Percentiles rank a stretch among this genome's conserved stretches.
phyloP scores from a whole-genome alignment of 371 early-diverging fungal genomes.

The Mucor piriformis region DNA sequence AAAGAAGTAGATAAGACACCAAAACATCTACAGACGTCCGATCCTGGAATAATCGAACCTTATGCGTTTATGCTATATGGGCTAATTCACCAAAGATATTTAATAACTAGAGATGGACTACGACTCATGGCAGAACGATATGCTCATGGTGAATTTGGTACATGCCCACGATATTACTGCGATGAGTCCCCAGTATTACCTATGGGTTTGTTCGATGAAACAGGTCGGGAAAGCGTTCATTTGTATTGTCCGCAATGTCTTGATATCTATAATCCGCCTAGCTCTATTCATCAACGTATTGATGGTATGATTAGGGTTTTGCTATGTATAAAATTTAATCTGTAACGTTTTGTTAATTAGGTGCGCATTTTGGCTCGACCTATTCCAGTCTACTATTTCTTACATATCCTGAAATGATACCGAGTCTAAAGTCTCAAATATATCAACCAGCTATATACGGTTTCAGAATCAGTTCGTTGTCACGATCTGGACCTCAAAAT shows the following conservation, averaged over 20 bases:
- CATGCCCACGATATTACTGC: constrained; percentile 85
- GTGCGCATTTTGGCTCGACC: constrained; percentile 95
- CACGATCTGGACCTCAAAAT: constrained; percentile 71
- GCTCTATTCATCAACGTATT: constrained; percentile 70
- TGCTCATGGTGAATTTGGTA: constrained; percentile 80
- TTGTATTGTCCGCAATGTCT: constrained; percentile 86
- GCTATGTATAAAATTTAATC: not conserved
- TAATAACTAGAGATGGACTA: constrained; percentile 78
- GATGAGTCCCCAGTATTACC: constrained; percentile 77
- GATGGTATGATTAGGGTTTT: constrained; percentile 66
- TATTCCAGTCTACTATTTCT: constrained; percentile 93
- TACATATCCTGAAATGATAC: constrained; percentile 77
- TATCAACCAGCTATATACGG: constrained; percentile 86
- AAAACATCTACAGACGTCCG: constrained; percentile 15
- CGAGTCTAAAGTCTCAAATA: constrained; percentile 47
- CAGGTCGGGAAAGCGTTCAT: constrained; percentile 63
- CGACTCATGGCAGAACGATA: constrained; percentile 81
- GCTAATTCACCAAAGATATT: constrained; percentile 83
- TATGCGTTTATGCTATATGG: constrained; percentile 75
- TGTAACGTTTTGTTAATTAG: too few relatives aligned
- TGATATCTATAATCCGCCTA: constrained; percentile 86
- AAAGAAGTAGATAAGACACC: constrained; percentile 28
- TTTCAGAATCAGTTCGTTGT: constrained; percentile 67
- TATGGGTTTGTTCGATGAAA: constrained; percentile 77
- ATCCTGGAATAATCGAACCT: constrained; percentile 48